Evolutionary conservation across 31 red algal genomes (phyloP).

Genomic region (Endocladia muricata): DNA sequence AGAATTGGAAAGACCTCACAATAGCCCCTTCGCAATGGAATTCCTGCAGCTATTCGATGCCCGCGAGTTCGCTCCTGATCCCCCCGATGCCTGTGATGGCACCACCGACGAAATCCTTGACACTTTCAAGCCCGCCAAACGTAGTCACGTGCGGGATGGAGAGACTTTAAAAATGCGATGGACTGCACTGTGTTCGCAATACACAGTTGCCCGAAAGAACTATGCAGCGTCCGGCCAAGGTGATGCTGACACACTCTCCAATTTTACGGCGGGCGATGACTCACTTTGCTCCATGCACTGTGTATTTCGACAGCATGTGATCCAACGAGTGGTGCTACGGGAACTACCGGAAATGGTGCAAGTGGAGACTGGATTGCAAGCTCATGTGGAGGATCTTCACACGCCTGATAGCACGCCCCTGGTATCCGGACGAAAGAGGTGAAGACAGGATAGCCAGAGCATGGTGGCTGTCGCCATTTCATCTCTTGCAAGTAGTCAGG

Average conservation of each 20-base stretch:
- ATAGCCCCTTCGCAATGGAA: constrained; percentile 20
- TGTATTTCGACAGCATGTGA: constrained; percentile 17
- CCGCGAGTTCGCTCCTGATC: background rate
- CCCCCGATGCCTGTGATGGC: constrained; percentile 17
- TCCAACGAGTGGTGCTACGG: background rate
- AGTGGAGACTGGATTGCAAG: background rate
- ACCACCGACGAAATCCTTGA: constrained; percentile 17
- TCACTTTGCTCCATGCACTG: constrained; percentile 35
- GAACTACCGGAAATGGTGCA: background rate
- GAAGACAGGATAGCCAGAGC: background rate
- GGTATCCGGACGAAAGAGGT: background rate
- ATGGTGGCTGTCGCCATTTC: background rate
- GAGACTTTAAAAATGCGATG: constrained; percentile 20
- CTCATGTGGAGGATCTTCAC: background rate
- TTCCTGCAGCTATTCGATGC: constrained; percentile 22
- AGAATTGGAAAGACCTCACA: background rate
- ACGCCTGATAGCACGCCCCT: background rate
- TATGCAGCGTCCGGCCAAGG: constrained; percentile 20
- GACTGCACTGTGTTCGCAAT: constrained; percentile 14
- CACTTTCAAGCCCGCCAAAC: background rate
- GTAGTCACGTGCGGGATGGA: background rate
- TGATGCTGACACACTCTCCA: constrained; percentile 11
- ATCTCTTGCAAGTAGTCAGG: background rate
- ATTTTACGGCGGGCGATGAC: constrained; percentile 9
- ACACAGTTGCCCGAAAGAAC: constrained; percentile 9